Evolutionary conservation across 345 rosid genomes (phyloP).

Genomic region (Turritis glabra): DNA sequence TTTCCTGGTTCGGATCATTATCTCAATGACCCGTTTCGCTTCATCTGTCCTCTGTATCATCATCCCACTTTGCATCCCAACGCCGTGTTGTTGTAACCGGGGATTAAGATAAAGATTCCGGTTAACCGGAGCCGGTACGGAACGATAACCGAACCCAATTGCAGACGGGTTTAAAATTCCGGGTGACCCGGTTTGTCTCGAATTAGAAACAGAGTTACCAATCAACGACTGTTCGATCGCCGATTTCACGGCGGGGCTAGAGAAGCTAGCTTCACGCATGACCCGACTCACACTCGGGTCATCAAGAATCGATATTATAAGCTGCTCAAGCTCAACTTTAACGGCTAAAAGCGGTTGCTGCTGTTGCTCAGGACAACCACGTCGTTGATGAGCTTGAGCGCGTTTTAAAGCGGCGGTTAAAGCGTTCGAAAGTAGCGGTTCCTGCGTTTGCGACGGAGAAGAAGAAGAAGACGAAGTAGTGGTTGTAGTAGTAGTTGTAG

Average conservation of each 20-base stretch:
- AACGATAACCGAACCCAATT: constrained; percentile 68
- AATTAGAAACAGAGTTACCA: constrained; percentile 34
- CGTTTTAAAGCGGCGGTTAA: constrained; percentile 96
- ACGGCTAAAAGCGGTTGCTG: constrained; percentile 95
- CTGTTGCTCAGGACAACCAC: constrained; percentile 98
- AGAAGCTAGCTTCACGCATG: constrained; percentile 98
- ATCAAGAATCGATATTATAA: constrained; percentile 91
- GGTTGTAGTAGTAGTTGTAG: constrained; percentile 63
- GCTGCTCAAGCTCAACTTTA: constrained; percentile 96
- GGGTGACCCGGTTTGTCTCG: constrained; percentile 33
- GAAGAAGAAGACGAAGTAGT: constrained; percentile 20
- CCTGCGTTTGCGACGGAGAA: constrained; percentile 36
- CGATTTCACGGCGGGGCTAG: constrained; percentile 91
- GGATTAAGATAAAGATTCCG: constrained; percentile 79
- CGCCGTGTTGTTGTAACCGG: constrained; percentile 61
- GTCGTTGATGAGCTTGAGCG: constrained; percentile 97
- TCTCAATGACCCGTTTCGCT: constrained; percentile 62
- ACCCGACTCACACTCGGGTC: constrained; percentile 98
- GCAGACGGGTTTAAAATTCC: constrained; percentile 40
- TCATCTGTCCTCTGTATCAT: constrained; percentile 62
- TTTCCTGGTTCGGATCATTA: constrained; percentile 61
- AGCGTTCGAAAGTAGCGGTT: constrained; percentile 95
- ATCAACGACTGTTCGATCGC: constrained; percentile 79
- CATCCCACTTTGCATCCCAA: constrained; percentile 43
- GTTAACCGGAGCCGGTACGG: constrained; percentile 41